Percentiles rank a stretch among this genome's conserved stretches.
Conservation (phyloP, 73 alveolate species). For the Paraurostyla sp. region DNA sequence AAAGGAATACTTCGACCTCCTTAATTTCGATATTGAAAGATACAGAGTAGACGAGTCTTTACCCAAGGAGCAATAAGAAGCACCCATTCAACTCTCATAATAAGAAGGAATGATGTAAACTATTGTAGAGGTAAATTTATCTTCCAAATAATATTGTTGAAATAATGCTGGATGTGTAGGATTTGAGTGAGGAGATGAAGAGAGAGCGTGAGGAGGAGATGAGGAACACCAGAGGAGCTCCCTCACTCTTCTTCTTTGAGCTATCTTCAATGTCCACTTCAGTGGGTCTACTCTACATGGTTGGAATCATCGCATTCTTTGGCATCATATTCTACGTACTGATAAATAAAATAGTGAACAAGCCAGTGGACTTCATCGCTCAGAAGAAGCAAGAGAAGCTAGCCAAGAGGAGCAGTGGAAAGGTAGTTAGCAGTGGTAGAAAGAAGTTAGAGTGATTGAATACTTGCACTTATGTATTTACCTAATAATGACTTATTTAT, state of each 20-base stretch:
- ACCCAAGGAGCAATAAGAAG: constrained; percentile 42
- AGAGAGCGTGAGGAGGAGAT: constrained; percentile 56
- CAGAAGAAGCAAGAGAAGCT: constrained; percentile 13
- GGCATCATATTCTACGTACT: constrained; percentile 47
- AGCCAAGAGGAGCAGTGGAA: background rate
- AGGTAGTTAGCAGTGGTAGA: no score
- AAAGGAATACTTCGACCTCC: constrained; percentile 4
- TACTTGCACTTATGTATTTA: no score
- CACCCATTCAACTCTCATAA: constrained; percentile 43
- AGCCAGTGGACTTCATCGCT: constrained; percentile 37
- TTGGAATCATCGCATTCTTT: constrained; percentile 46
- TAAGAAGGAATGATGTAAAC: constrained; percentile 51
- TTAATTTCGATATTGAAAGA: constrained; percentile 35
- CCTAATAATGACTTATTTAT: no score
- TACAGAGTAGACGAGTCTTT: constrained; percentile 11
- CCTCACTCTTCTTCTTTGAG: constrained; percentile 21
- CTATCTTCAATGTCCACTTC: constrained; percentile 5
- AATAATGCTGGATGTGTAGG: no score
- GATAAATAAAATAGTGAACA: constrained; percentile 14
- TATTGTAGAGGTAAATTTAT: constrained; percentile 31
- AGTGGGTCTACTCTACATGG: constrained; percentile 10
- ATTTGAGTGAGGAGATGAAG: constrained; percentile 60
- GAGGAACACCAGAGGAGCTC: constrained; percentile 52
- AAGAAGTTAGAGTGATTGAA: no score
- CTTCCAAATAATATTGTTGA: no score